Percentiles rank a stretch among this genome's conserved stretches.
These are phyloP conservation scores for Aureobasidium namibiae DNA, from an alignment of 2,329 filamentous ascomycete genomes.

Conservation along the genomic window DNA sequence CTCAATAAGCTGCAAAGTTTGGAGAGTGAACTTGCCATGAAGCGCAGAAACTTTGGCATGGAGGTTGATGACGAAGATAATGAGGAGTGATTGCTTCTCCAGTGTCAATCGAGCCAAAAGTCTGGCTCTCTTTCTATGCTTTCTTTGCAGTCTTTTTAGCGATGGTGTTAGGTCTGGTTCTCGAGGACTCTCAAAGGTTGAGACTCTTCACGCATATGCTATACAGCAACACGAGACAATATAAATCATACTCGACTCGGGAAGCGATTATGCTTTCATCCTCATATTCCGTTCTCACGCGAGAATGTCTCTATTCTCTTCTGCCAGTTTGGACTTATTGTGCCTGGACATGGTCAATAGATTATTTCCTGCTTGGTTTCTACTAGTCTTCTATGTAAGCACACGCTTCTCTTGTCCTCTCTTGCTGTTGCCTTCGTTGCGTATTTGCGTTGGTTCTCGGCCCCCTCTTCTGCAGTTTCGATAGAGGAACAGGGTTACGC, in stretches of 20 bases:
- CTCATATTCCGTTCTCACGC: not conserved
- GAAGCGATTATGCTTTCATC: too few species aligned
- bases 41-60: conserved; percentile 36
- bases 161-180: not conserved
- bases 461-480: too few species aligned
- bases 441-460: too few species aligned
- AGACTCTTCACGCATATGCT: not conserved
- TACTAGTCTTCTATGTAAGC: too few species aligned
- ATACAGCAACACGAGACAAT: not conserved
- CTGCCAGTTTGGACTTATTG: too few species aligned
- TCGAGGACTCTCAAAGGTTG: not conserved
- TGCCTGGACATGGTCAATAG: too few species aligned
- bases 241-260: too few species aligned
- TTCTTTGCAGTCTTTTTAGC: not conserved
- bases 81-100: not conserved
- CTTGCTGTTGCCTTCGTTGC: too few species aligned
- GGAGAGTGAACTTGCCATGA: conserved; percentile 46
- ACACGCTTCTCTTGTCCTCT: too few species aligned
- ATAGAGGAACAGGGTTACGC: too few species aligned
- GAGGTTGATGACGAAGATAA: conserved; percentile 21
- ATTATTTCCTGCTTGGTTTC: too few species aligned
- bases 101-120: not conserved
- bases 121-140: not conserved
- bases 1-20: conserved; percentile 42
- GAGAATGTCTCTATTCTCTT: not conserved